These are phyloP conservation scores for Hypoxylon sp. DNA, from an alignment of 2,329 filamentous ascomycete species.

Conservation along the genomic window DNA sequence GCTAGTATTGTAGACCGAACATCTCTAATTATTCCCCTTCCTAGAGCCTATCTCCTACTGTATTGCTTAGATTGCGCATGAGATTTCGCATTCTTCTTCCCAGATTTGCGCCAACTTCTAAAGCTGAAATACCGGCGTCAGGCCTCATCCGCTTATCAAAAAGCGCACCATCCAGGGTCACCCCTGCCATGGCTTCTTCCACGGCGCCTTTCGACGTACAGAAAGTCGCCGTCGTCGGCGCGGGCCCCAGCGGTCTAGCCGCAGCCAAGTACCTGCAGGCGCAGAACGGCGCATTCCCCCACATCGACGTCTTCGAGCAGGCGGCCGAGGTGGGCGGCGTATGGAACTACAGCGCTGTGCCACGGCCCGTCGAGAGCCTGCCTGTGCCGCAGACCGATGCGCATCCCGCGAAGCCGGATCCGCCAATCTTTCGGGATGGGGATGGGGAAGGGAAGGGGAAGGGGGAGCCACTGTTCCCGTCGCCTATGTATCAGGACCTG, in stretches of 20 bases:
- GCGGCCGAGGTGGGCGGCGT: constrained; percentile 82
- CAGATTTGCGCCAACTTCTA: not conserved
- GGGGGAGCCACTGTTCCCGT: constrained; percentile 74
- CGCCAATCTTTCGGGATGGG: constrained; percentile 66
- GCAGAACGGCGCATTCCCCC: constrained; percentile 72
- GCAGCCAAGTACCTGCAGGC: constrained; percentile 85
- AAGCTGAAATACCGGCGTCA: not conserved
- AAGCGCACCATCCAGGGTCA: constrained; percentile 35
- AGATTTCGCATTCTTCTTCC: constrained; percentile 24
- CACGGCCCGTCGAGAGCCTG: constrained; percentile 63
- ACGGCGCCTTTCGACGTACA: constrained; percentile 64
- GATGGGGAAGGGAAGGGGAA: constrained; percentile 41
- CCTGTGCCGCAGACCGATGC: constrained; percentile 66
- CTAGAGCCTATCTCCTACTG: not conserved
- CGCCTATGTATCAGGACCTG: constrained; percentile 84
- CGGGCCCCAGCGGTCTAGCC: constrained; percentile 83
- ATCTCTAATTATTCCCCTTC: not conserved
- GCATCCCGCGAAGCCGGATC: constrained; percentile 64
- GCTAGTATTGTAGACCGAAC: constrained; percentile 3
- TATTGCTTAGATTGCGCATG: constrained; percentile 1
- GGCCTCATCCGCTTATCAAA: not conserved
- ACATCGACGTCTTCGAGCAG: constrained; percentile 86
- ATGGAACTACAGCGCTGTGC: constrained; percentile 81
- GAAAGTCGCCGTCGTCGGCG: constrained; percentile 83
- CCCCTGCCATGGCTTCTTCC: constrained; percentile 10